Evolutionary conservation across 169 alveolate species (phyloP).

Genomic region (Eimeria zaria): DNA sequence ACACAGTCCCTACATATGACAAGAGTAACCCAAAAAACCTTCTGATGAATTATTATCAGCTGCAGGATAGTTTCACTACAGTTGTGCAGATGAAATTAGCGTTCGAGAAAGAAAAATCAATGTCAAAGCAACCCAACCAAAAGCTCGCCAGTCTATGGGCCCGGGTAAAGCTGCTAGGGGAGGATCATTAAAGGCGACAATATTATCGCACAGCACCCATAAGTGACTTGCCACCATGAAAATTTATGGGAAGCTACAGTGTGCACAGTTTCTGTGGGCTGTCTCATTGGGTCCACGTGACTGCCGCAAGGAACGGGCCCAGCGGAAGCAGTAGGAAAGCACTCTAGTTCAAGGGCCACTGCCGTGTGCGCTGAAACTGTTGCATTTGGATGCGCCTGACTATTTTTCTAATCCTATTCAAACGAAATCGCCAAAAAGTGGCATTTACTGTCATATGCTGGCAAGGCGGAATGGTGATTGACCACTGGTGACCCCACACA

Average conservation of each 20-base stretch:
- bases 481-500: slow-evolving; percentile 47
- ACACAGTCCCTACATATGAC: not conserved
- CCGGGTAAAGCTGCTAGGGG: not conserved
- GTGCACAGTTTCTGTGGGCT: not conserved
- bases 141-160: not conserved
- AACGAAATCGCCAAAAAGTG: too few species aligned
- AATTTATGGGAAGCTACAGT: not conserved
- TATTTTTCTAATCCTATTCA: too few species aligned
- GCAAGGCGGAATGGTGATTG: not conserved
- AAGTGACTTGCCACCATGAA: not conserved
- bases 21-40: not conserved
- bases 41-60: not conserved
- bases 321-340: not conserved
- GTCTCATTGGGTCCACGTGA: not conserved
- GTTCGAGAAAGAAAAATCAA: not conserved
- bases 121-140: not conserved
- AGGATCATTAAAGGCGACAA: not conserved
- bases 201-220: not conserved
- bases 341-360: not conserved
- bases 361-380: not conserved
- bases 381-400: not conserved
- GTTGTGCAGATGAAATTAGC: not conserved
- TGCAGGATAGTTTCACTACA: not conserved
- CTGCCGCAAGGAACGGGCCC: slow-evolving; percentile 8
- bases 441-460: not conserved